Conservation (phyloP, 208 protist genomes). For the Trypanosomatidae sp. region DNA sequence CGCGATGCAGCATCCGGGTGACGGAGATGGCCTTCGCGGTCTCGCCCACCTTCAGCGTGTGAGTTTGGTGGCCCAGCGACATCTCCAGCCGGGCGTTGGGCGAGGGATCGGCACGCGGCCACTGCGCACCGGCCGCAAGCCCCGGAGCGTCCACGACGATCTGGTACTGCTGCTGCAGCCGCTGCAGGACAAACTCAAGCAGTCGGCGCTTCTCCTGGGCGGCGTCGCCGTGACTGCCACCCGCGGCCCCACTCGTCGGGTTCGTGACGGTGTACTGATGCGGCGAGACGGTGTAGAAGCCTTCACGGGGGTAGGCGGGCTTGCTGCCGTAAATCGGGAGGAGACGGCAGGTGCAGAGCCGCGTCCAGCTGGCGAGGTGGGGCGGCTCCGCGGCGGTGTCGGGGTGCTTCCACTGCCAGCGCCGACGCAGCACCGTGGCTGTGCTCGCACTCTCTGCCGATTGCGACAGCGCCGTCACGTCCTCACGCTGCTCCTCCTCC, state of each 20-base stretch:
- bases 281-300: conserved; percentile 68
- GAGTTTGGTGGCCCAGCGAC: conserved; percentile 83
- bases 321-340: conserved; percentile 80
- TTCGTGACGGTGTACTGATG: conserved; percentile 76
- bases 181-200: conserved; percentile 83
- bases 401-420: conserved; percentile 77
- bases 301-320: conserved; percentile 69
- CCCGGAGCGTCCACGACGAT: conserved; percentile 65
- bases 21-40: conserved; percentile 68
- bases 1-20: conserved; percentile 74
- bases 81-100: conserved; percentile 71
- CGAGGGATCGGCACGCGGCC: conserved; percentile 46
- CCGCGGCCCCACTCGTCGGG: too few relatives aligned
- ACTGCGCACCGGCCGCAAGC: conserved; percentile 24
- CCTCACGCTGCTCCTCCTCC: conserved; percentile 24
- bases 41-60: conserved; percentile 80
- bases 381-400: conserved; percentile 35
- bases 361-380: conserved; percentile 52
- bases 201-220: conserved; percentile 36
- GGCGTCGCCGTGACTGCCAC: background rate
- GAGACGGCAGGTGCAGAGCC: conserved; percentile 65
- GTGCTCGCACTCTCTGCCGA: conserved; percentile 59
- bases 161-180: conserved; percentile 85
- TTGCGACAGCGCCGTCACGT: conserved; percentile 25
- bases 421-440: conserved; percentile 60